phyloP scores from a whole-genome alignment of 306 rosid species.

The Mucuna pruriens region DNA sequence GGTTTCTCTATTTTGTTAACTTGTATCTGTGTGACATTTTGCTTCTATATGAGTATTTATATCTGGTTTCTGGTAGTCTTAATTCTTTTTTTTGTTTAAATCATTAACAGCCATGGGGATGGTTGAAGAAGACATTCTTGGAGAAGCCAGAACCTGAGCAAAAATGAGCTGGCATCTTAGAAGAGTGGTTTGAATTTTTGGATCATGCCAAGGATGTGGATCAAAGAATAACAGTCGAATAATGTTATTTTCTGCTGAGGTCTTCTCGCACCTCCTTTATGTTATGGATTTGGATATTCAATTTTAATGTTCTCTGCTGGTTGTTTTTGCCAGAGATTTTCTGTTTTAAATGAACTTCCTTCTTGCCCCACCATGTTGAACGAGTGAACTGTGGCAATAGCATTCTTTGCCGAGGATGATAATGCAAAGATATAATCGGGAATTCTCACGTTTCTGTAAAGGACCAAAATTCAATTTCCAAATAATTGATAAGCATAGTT shows the following conservation, averaged over 20 bases:
- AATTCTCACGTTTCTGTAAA: not conserved
- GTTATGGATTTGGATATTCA: conserved; percentile 29
- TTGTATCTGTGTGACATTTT: not conserved
- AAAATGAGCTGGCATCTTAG: conserved; percentile 46
- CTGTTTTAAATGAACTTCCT: conserved; percentile 10
- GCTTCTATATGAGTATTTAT: not conserved
- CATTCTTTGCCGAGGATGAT: conserved; percentile 6
- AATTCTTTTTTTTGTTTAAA: conserved; percentile 21
- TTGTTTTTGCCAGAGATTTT: conserved; percentile 32
- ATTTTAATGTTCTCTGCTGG: conserved; percentile 27
- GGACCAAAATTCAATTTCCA: not conserved
- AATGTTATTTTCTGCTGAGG: conserved; percentile 42
- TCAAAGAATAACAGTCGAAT: conserved; percentile 38
- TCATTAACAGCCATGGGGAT: conserved; percentile 74
- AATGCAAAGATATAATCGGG: not conserved
- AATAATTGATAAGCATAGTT: not conserved
- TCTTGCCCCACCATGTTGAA: not conserved
- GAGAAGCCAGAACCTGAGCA: conserved; percentile 72
- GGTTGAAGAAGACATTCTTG: conserved; percentile 75
- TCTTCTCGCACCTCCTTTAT: conserved; percentile 13
- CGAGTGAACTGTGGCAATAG: not conserved
- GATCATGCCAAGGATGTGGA: conserved; percentile 19
- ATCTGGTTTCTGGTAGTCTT: conserved; percentile 5
- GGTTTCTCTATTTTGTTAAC: not conserved
- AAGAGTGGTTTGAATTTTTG: conserved; percentile 35